Conservation (phyloP, 768 basidiomycete genomes). For the Melanogaster broomeanus region DNA sequence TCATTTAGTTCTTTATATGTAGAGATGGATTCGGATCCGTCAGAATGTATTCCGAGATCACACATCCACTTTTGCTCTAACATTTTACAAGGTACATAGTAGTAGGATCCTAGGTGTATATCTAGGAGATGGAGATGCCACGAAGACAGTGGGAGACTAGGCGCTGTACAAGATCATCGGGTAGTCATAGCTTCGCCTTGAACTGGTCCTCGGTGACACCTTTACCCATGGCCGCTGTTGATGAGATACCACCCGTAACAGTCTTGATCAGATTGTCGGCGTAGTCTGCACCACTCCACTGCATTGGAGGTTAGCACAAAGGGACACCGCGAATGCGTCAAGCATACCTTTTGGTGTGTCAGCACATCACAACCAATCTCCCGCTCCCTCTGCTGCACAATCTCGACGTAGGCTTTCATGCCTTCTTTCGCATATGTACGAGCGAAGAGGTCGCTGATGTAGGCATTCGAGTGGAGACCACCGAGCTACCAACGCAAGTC, state of each 20-base stretch:
- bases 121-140: slow-evolving; percentile 1
- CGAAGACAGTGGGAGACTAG: not conserved
- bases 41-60: not conserved
- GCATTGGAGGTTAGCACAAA: slow-evolving; percentile 15
- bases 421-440: slow-evolving; percentile 87
- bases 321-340: not conserved
- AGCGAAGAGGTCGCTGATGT: slow-evolving; percentile 94
- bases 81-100: not conserved
- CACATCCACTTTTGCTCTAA: not conserved
- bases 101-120: not conserved
- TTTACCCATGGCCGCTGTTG: slow-evolving; percentile 98
- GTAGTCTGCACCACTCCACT: slow-evolving; percentile 97
- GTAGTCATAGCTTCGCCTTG: slow-evolving; percentile 46
- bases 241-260: slow-evolving; percentile 95
- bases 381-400: slow-evolving; percentile 89
- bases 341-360: slow-evolving; percentile 89
- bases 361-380: slow-evolving; percentile 95
- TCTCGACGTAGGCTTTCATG: slow-evolving; percentile 98
- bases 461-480: slow-evolving; percentile 96
- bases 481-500: slow-evolving; percentile 62
- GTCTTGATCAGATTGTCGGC: slow-evolving; percentile 92
- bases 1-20: not conserved
- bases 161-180: not conserved
- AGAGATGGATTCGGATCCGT: not conserved
- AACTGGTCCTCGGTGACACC: slow-evolving; percentile 95